Evolutionary conservation across 805 yeast genomes (phyloP).

Genomic region (Pichia cabralensis): DNA sequence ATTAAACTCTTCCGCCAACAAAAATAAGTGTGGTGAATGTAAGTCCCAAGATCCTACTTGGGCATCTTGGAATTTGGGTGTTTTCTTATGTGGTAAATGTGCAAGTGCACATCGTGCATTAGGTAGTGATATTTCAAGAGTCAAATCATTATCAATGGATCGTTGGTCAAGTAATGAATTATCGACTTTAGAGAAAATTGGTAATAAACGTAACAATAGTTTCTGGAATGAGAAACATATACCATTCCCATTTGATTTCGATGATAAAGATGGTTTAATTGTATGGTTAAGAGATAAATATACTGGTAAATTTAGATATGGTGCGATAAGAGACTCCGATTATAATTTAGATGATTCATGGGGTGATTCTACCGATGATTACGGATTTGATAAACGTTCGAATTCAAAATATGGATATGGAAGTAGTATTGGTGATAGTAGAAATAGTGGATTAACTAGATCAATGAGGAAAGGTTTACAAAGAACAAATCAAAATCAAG

Average conservation of each 20-base stretch:
- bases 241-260: conserved; percentile 71
- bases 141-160: conserved; percentile 67
- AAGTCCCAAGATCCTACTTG: conserved; percentile 54
- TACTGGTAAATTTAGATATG: conserved; percentile 46
- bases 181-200: conserved; percentile 33
- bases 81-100: conserved; percentile 77
- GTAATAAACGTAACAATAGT: conserved; percentile 50
- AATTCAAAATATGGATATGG: not conserved
- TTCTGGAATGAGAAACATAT: conserved; percentile 60
- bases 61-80: conserved; percentile 43
- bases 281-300: conserved; percentile 60
- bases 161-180: conserved; percentile 54
- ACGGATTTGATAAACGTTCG: conserved; percentile 7
- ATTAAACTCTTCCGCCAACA: conserved; percentile 48
- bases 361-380: conserved; percentile 10
- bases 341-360: conserved; percentile 23
- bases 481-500: conserved; percentile 4
- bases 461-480: conserved; percentile 11
- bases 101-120: conserved; percentile 67
- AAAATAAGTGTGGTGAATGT: conserved; percentile 76
- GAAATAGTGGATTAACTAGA: conserved; percentile 5
- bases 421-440: not conserved
- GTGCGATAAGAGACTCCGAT: conserved; percentile 27
- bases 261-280: conserved; percentile 49
- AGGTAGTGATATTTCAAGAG: conserved; percentile 50